A percentile compares a stretch with the other conserved stretches of the same genome.
Evolutionary conservation across 2,329 filamentous ascomycete species (phyloP).

Genomic region (Aspergillus sp.): DNA sequence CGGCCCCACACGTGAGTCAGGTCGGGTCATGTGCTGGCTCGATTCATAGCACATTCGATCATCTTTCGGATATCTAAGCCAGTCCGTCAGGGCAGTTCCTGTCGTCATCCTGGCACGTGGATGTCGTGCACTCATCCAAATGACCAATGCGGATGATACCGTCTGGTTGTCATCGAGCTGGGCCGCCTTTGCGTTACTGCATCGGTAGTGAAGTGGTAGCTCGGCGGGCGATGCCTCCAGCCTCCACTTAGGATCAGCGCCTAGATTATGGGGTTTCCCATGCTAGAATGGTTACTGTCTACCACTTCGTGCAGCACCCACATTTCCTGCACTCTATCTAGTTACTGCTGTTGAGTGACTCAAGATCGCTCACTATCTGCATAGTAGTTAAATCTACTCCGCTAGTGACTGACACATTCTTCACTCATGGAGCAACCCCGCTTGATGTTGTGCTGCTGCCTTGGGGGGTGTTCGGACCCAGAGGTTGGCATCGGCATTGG

Average conservation of each 20-base stretch:
- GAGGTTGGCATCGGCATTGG: background rate
- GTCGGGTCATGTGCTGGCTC: background rate
- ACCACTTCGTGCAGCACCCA: background rate
- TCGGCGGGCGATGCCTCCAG: constrained; percentile 1
- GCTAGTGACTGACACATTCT: background rate
- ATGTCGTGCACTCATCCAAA: constrained; percentile 3
- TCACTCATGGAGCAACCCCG: background rate
- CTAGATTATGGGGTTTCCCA: constrained; percentile 11
- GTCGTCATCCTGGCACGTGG: constrained; percentile 14
- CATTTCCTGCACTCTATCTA: background rate
- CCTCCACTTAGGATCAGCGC: constrained; percentile 23
- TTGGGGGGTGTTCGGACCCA: background rate
- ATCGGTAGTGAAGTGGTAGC: background rate
- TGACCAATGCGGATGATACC: constrained; percentile 13
- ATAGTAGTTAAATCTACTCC: background rate
- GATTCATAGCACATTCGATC: background rate
- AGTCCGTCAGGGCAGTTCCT: background rate
- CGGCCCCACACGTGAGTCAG: constrained; percentile 21
- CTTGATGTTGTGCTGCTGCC: background rate
- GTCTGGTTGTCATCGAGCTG: background rate
- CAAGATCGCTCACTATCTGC: background rate
- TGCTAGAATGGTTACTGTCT: background rate
- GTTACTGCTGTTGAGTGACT: background rate
- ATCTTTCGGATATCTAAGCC: background rate
- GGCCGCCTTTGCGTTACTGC: background rate